Conservation (phyloP, 148 eudicot genomes). For the Talinum fruticosum region DNA sequence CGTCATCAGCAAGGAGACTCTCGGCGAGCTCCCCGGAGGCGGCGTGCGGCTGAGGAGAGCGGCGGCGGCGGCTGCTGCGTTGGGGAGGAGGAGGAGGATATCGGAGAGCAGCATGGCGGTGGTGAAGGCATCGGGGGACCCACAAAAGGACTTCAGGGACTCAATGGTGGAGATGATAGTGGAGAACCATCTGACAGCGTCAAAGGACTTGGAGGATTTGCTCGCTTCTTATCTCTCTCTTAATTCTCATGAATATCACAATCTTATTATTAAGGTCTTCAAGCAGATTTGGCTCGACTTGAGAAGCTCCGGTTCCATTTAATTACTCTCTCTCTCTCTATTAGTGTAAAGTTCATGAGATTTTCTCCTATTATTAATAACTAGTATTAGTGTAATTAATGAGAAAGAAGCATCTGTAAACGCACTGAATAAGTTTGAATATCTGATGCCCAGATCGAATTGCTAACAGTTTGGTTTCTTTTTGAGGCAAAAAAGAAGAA, state of each 20-base stretch:
- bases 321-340: too few species aligned
- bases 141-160: slow-evolving; percentile 68
- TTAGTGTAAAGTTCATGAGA: too few species aligned
- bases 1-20: slow-evolving; percentile 13
- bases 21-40: slow-evolving; percentile 28
- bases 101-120: slow-evolving; percentile 79
- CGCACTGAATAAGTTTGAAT: too few species aligned
- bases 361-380: too few species aligned
- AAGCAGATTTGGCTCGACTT: slow-evolving; percentile 86
- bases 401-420: too few species aligned
- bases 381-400: too few species aligned
- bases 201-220: slow-evolving; percentile 83
- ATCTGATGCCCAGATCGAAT: too few species aligned
- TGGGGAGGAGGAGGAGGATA: slow-evolving; percentile 25
- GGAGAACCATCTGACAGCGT: slow-evolving; percentile 53
- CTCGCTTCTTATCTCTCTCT: slow-evolving; percentile 71
- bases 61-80: background rate
- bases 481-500: too few species aligned
- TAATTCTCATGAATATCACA: slow-evolving; percentile 81
- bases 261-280: slow-evolving; percentile 69
- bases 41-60: slow-evolving; percentile 50
- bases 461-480: too few species aligned
- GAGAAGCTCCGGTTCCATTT: too few species aligned
- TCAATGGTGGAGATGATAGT: slow-evolving; percentile 96
- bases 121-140: slow-evolving; percentile 73